A percentile compares a stretch with the other conserved stretches of the same genome.
Evolutionary conservation across 768 basidiomycete species (phyloP).

Genomic region (Tricholoma sp.): DNA sequence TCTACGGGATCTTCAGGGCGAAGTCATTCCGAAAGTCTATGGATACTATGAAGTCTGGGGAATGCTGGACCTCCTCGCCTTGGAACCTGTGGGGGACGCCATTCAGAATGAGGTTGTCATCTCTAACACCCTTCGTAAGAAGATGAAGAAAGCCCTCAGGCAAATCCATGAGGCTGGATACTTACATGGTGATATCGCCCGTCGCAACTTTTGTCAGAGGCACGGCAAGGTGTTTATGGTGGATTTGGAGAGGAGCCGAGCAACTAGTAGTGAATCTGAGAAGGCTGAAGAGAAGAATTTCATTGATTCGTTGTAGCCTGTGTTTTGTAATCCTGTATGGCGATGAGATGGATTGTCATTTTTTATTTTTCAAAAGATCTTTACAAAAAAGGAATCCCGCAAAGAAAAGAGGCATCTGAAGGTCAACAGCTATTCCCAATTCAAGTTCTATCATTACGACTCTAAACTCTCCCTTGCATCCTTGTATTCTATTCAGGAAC

Average conservation of each 20-base stretch:
- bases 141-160: slow-evolving; percentile 14
- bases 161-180: slow-evolving; percentile 13
- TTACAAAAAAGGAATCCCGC: too few relatives aligned
- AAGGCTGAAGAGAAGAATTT: neutral
- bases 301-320: neutral
- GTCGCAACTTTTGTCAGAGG: neutral
- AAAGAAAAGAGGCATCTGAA: too few relatives aligned
- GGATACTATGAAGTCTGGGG: slow-evolving; percentile 16
- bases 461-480: too few relatives aligned
- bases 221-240: neutral
- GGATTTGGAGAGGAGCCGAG: neutral
- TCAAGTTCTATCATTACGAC: too few relatives aligned
- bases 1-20: slow-evolving; percentile 11
- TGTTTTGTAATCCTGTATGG: too few relatives aligned
- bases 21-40: slow-evolving; percentile 13
- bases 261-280: neutral
- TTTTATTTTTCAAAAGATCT: too few relatives aligned
- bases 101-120: slow-evolving; percentile 7
- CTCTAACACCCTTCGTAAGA: slow-evolving; percentile 5
- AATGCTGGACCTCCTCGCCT: slow-evolving; percentile 14
- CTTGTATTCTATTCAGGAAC: too few relatives aligned
- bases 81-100: slow-evolving; percentile 14
- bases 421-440: too few relatives aligned
- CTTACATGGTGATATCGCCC: slow-evolving; percentile 1
- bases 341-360: too few relatives aligned